Percentiles rank a stretch among this genome's conserved stretches.
Evolutionary conservation across 768 basidiomycete species (phyloP).

Genomic region (Clitopilus hobsonii): DNA sequence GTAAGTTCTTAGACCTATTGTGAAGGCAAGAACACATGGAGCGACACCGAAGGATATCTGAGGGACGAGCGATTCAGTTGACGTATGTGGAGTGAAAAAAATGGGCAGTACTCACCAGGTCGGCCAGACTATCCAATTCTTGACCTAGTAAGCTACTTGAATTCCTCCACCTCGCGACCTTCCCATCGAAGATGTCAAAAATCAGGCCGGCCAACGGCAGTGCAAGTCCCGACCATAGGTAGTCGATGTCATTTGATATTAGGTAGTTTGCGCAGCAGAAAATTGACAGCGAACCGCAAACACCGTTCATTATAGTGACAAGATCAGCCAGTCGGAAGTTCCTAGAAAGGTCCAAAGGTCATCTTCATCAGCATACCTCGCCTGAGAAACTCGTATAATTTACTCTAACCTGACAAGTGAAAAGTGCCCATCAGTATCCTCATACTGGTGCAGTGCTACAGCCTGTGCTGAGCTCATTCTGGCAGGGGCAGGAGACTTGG

Average conservation of each 20-base stretch:
- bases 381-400: neutral
- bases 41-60: constrained; percentile 98
- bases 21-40: constrained; percentile 89
- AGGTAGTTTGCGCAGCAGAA: constrained; percentile 92
- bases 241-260: constrained; percentile 68
- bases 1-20: constrained; percentile 84
- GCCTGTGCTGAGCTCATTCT: constrained; percentile 18
- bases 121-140: constrained; percentile 95
- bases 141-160: constrained; percentile 95
- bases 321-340: constrained; percentile 98
- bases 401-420: constrained; percentile 80
- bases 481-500: constrained; percentile 15
- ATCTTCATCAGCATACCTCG: constrained; percentile 12
- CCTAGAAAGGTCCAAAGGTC: constrained; percentile 35
- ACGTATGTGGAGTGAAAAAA: neutral
- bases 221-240: constrained; percentile 81
- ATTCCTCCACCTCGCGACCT: constrained; percentile 96
- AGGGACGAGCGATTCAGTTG: constrained; percentile 5
- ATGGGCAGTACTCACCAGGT: constrained; percentile 58
- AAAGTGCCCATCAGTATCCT: constrained; percentile 92
- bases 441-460: constrained; percentile 71
- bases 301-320: constrained; percentile 98
- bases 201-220: constrained; percentile 92
- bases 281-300: constrained; percentile 94
- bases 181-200: constrained; percentile 98